Evolutionary conservation across 352 stramenopile genomes (phyloP).

Genomic region (Thraustotheca clavata): DNA sequence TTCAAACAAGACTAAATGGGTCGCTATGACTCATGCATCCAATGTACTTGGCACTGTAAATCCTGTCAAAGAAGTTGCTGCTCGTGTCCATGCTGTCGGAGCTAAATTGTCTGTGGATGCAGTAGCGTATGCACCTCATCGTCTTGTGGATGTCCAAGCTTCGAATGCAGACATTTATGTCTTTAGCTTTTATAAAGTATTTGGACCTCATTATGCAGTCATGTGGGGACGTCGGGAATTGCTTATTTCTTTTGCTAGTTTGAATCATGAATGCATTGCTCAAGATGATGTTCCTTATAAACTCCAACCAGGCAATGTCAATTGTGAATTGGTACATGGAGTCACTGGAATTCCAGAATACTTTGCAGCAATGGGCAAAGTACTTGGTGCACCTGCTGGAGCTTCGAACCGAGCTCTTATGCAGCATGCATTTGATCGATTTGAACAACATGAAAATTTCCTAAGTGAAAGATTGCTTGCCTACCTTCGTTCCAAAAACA

Average conservation of each 20-base stretch:
- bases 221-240: constrained; percentile 20
- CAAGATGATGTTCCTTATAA: constrained; percentile 19
- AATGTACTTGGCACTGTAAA: constrained; percentile 23
- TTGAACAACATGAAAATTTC: constrained; percentile 10
- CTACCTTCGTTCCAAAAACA: background rate
- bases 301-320: constrained; percentile 20
- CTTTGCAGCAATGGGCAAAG: constrained; percentile 1
- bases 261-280: constrained; percentile 18
- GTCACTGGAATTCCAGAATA: constrained; percentile 3
- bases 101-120: constrained; percentile 18
- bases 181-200: constrained; percentile 25
- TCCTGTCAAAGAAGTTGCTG: background rate
- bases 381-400: background rate
- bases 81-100: background rate
- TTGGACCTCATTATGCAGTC: constrained; percentile 23
- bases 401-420: background rate
- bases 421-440: constrained; percentile 11
- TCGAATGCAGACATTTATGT: constrained; percentile 19
- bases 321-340: constrained; percentile 13
- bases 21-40: constrained; percentile 20
- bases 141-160: constrained; percentile 19
- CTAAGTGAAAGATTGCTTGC: background rate
- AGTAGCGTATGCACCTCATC: constrained; percentile 22
- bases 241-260: constrained; percentile 1
- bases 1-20: constrained; percentile 4